phyloP scores from a whole-genome alignment of 164 flowering plant species.

The Stephania japonica region DNA sequence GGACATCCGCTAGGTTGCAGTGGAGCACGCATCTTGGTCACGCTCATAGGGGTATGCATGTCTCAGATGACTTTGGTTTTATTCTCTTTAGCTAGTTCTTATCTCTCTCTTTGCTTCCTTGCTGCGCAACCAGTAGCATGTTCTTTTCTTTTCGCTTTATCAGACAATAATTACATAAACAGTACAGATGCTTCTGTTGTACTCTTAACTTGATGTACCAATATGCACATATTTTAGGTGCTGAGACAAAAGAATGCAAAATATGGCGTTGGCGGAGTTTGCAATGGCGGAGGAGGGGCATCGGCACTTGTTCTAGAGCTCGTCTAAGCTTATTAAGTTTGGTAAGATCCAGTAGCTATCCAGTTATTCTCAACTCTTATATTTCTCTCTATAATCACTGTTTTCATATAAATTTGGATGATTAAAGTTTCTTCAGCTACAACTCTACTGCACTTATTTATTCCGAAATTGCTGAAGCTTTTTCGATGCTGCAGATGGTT shows the following conservation, averaged over 20 bases:
- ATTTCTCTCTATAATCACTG: background rate
- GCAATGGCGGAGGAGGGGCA: slow-evolving; percentile 95
- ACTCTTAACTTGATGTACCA: background rate
- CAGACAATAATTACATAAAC: background rate
- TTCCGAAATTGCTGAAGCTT: background rate
- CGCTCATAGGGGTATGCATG: slow-evolving; percentile 66
- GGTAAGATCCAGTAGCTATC: slow-evolving; percentile 19
- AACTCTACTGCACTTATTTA: background rate
- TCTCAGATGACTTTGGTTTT: background rate
- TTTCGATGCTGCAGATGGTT: slow-evolving; percentile 4
- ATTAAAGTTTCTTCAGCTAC: background rate
- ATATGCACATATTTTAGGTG: slow-evolving; percentile 32
- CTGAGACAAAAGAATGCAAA: slow-evolving; percentile 60
- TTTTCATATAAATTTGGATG: background rate
- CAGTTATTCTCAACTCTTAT: background rate
- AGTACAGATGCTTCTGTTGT: background rate
- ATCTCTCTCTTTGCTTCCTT: background rate
- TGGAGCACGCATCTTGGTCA: slow-evolving; percentile 87
- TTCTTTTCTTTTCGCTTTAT: too few relatives aligned
- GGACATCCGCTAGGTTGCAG: slow-evolving; percentile 99
- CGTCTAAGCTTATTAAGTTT: slow-evolving; percentile 38
- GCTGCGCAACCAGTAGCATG: too few relatives aligned
- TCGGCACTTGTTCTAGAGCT: slow-evolving; percentile 78
- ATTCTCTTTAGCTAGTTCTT: background rate
- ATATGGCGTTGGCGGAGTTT: slow-evolving; percentile 65